Base-by-base conservation (phyloP, 768 basidiomycete genomes). In the Cystobasidium onofrii region DNA sequence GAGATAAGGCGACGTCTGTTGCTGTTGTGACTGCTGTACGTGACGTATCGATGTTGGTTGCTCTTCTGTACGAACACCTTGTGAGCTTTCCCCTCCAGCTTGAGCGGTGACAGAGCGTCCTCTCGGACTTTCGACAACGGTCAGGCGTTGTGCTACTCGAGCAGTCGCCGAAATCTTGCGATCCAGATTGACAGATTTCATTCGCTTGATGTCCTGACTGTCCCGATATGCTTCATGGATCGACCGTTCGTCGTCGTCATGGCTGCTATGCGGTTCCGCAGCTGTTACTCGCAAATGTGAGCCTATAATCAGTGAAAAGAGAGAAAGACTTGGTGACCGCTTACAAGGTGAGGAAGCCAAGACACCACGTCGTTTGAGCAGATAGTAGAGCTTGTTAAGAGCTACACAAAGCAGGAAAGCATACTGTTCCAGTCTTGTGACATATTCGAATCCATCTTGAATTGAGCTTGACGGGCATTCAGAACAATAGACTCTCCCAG, bases 381-480 rank as follows among this genome's bases (percentile, higher is more conserved):
- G 85, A 34, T 91, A 85, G 81, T 93, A 98, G 66, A 99, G 84
- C 78, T 95, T 86, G 76, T 94, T 85, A 70, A 99, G 84, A 23
- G 95, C 96, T 27, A 98, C 96, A 79, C 97, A 97, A 65, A 99
- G 84, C 72, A 99, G 82, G 84, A 94, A 99, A 1, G 96, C 91
- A 81, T 96, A 99, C 80, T 99, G 96, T 83, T 99, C 96, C 76
- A 99, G 82, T 72, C 95, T 85, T 74, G 94, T 92, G 18, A 96
- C 96, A 20, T 90, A 85, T 79, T 91, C 90, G 82, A 98, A 97
- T 13, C 94, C 92, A 82, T 79, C 71, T 86, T 61, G 54, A 1
- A 64, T 29, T 17, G 36, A 55, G 12, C 57, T 62, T 25, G 41
- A 18, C 0, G 76, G 75, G 31, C 76, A 93, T 17, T 89, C 87